Evolutionary conservation across 2,329 filamentous ascomycete species (phyloP), one percentile per base, ranked within the genome.

Genomic region (Metarhizium robertsii): DNA sequence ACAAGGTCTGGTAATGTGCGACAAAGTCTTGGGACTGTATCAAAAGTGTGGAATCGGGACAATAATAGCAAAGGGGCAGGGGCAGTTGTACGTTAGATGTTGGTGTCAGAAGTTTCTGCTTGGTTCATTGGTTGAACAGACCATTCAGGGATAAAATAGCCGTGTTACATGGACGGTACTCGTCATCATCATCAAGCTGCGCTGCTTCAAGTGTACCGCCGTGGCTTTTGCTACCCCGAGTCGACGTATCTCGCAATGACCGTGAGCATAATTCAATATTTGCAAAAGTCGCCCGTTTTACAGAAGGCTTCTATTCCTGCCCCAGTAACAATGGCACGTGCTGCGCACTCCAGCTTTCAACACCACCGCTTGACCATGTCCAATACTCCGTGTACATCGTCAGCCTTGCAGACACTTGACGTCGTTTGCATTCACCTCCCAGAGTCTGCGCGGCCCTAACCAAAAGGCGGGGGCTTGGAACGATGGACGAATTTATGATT

Each of bases 401-500:
- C 42, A 45, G 42, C 42, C 42, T 45, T 20, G 42, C 42, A 45
- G 42, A 20, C 13, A 3, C 14, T 40, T 16, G 14, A 34, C 6
- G 32, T 34, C 38, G 14, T 40, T 16, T 11, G 14, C 11, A 1
- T 13, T 8, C 34, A 36, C 7, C 34, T 36, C 34, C 7, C 34
- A 36, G 25, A 25, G 25, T 25, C 25, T 25, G 25, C 25, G 25
- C 25, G 4, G 25, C 25, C 25, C 34, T 40, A 40, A 40, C 8
- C 5, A 16, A 5, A 40, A 40, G 14, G 5, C 2, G 14, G 11
- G 11, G 13, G 14, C 8, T 36, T 36, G 38, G 10, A 16, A 45
- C 7, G 25, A 30, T 11, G 45, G 7, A 14, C 20, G 43, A 46
- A 25, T 25, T 25, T 14, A 48, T 61, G 55, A 61, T 62, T 63